A percentile compares a stretch with the other conserved stretches of the same genome.
Evolutionary conservation across 2,329 filamentous ascomycete genomes (phyloP).

Genomic region (Cladophialophora immunda): DNA sequence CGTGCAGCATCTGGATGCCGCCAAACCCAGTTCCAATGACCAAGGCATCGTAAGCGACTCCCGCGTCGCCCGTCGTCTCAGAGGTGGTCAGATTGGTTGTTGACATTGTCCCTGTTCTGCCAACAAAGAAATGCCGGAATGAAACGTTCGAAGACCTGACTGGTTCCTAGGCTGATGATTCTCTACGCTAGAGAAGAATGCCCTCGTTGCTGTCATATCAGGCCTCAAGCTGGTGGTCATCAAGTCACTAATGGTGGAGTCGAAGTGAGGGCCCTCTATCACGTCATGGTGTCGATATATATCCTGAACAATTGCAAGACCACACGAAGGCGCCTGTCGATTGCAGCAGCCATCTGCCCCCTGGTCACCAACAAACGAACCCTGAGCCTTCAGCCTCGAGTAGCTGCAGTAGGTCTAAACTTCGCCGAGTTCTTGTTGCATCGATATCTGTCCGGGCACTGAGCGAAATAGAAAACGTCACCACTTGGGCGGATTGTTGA

Average conservation of each 20-base stretch:
- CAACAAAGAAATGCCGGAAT: not conserved
- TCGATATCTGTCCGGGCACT: not conserved
- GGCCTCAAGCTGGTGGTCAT: too few species aligned
- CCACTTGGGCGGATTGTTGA: not conserved
- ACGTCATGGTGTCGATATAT: too few species aligned
- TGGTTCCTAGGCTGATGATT: too few species aligned
- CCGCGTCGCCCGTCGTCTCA: not conserved
- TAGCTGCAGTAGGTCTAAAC: not conserved
- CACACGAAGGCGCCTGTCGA: too few species aligned
- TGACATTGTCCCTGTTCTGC: not conserved
- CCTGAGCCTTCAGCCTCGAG: slow-evolving; percentile 1
- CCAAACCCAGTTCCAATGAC: slow-evolving; percentile 45
- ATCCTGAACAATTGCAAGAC: too few species aligned
- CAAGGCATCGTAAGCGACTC: slow-evolving; percentile 40
- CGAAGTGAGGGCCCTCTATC: too few species aligned
- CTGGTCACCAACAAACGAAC: not conserved
- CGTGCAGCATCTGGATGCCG: slow-evolving; percentile 61
- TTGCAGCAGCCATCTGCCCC: not conserved
- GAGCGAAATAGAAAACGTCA: not conserved
- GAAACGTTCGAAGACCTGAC: not conserved
- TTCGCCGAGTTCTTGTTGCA: not conserved
- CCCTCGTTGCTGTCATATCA: too few species aligned
- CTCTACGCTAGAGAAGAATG: too few species aligned
- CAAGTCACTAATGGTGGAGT: too few species aligned
- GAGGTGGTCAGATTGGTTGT: not conserved